Evolutionary conservation across 352 stramenopile genomes (phyloP), one percentile per base, ranked within the genome.

Genomic region (Globisporangium nunn): DNA sequence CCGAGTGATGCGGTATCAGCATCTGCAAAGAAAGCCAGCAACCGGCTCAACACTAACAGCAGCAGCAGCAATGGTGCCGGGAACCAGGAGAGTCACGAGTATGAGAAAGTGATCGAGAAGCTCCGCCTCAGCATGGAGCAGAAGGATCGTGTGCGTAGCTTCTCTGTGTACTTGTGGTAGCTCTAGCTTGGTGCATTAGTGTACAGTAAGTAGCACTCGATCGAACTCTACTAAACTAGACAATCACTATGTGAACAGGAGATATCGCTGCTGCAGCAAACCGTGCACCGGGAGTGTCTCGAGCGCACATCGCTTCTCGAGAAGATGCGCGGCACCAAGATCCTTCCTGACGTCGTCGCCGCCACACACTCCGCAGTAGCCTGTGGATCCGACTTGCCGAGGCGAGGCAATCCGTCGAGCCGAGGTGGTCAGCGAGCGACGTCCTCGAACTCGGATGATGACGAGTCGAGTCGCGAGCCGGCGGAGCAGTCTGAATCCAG

Each of bases 271-370:
- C 64, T 93, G 12, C 81, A 91, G 52, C 79, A 88, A 40, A 93
- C 83, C 1, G 83, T 93, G 56, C 81, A 93, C 65, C 75, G 80
- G 6, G 83, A 93, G 63, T 91, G 83, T 50, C 64, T 93, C 30
- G 83, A 93, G 61, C 73, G 83, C 14, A 93, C 81, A 4, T 88
- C 81, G 18, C 57, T 93, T 11, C 60, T 93, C 1, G 78, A 93
- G 58, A 77, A 75, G 58, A 85, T 93, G 67, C 69, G 78, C 43
- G 78, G 75, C 41, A 72, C 68, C 14, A 91, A 87, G 45, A 68
- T 91, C 37, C 59, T 88, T 17, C 83, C 79, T 18, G 82, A 91
- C 40, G 56, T 77, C 44, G 52, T 37, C 29, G 40, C 51, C 29
- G 18, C 53, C 63, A 29, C 14, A 47, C 10, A 31, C n/a, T 5